Conservation (phyloP, 805 yeast species). For the Myxozyma neotropica region DNA sequence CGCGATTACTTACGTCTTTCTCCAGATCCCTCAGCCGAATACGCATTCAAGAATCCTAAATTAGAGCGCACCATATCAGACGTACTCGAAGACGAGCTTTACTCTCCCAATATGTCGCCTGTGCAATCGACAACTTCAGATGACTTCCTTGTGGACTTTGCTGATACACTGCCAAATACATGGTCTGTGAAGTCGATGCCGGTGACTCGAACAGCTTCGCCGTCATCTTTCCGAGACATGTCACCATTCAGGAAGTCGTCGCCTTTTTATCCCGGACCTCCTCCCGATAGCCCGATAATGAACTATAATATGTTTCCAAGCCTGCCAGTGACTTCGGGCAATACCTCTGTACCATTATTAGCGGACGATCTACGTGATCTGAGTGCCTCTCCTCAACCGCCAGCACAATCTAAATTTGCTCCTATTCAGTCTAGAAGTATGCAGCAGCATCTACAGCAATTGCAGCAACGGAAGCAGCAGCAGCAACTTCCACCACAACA, state of each 20-base stretch:
- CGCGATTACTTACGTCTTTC: slow-evolving; percentile 19
- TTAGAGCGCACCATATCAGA: slow-evolving; percentile 59
- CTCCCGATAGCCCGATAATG: slow-evolving; percentile 22
- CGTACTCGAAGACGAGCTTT: slow-evolving; percentile 62
- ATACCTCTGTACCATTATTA: background rate
- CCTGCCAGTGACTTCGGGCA: slow-evolving; percentile 2
- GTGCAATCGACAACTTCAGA: slow-evolving; percentile 30
- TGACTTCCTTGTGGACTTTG: slow-evolving; percentile 26
- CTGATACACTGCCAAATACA: slow-evolving; percentile 11
- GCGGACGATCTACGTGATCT: background rate
- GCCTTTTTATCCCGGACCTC: slow-evolving; percentile 33
- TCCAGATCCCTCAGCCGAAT: slow-evolving; percentile 18
- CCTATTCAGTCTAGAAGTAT: slow-evolving; percentile 11
- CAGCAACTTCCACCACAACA: slow-evolving; percentile 17
- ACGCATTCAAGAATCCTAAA: slow-evolving; percentile 46
- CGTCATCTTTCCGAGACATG: slow-evolving; percentile 22
- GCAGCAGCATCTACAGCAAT: slow-evolving; percentile 30
- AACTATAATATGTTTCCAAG: slow-evolving; percentile 15
- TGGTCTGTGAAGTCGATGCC: slow-evolving; percentile 29
- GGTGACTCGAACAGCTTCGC: slow-evolving; percentile 28
- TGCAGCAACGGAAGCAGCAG: slow-evolving; percentile 26
- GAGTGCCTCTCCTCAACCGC: slow-evolving; percentile 10
- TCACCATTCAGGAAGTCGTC: slow-evolving; percentile 37
- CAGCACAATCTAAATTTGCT: slow-evolving; percentile 4
- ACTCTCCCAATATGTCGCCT: slow-evolving; percentile 38